A percentile compares a stretch with the other conserved stretches of the same genome.
Conservation (phyloP, 2,329 filamentous ascomycete genomes). For the Hypoxylon sp. region DNA sequence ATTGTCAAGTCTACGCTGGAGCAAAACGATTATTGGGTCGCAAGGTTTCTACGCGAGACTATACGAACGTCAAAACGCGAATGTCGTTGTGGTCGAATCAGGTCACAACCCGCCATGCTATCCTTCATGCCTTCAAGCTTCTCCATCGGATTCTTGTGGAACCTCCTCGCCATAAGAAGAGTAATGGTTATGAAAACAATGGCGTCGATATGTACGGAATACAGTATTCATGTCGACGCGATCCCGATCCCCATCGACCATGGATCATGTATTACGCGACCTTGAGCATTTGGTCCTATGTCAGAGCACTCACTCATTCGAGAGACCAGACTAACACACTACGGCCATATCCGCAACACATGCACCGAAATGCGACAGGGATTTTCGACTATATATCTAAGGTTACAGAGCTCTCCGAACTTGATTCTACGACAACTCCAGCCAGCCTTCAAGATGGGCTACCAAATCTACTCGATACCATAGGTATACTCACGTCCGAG, state of each 20-base stretch:
- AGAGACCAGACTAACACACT: constrained; percentile 62
- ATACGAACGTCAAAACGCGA: constrained; percentile 73
- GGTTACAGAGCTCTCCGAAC: constrained; percentile 73
- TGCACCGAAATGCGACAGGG: constrained; percentile 44
- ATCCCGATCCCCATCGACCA: constrained; percentile 83
- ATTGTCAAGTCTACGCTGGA: constrained; percentile 88
- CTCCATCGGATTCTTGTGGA: constrained; percentile 76
- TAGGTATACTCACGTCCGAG: constrained; percentile 54
- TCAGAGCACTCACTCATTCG: constrained; percentile 75
- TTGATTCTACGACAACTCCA: constrained; percentile 72
- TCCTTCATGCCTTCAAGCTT: constrained; percentile 85
- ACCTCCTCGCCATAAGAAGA: constrained; percentile 54
- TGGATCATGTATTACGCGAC: constrained; percentile 92
- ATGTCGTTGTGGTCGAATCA: constrained; percentile 84
- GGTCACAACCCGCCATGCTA: constrained; percentile 78
- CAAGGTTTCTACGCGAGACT: constrained; percentile 79
- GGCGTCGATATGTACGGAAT: constrained; percentile 48
- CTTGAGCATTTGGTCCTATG: constrained; percentile 87
- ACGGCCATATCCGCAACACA: constrained; percentile 49
- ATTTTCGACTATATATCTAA: constrained; percentile 62
- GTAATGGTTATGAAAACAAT: constrained; percentile 38
- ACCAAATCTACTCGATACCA: constrained; percentile 55
- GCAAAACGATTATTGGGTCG: constrained; percentile 80
- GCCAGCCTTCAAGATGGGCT: constrained; percentile 69
- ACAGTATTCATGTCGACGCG: constrained; percentile 77